phyloP scores from a whole-genome alignment of 2,329 filamentous ascomycete species.

The Dothistroma septosporum region DNA sequence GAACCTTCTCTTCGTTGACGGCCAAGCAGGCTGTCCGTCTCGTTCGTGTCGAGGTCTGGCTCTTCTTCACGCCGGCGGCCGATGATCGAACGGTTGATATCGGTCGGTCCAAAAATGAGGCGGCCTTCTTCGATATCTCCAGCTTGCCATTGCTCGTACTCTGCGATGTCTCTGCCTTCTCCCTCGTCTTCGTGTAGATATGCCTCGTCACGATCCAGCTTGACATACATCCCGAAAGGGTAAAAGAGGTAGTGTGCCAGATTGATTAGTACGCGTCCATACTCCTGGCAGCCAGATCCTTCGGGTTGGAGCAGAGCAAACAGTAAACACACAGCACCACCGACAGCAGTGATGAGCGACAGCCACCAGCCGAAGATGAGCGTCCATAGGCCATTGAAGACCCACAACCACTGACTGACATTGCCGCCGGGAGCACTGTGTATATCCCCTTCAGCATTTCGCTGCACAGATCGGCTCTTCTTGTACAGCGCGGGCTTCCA shows the following conservation, averaged over 20 bases:
- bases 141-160: constrained; percentile 99
- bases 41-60: constrained; percentile 67
- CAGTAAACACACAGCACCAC: constrained; percentile 72
- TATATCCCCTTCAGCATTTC: constrained; percentile 92
- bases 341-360: constrained; percentile 67
- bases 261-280: constrained; percentile 79
- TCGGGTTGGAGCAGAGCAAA: constrained; percentile 64
- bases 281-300: constrained; percentile 76
- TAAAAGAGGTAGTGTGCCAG: constrained; percentile 86
- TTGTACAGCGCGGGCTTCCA: constrained; percentile 99
- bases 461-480: constrained; percentile 92
- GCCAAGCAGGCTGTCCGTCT: constrained; percentile 85
- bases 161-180: constrained; percentile 92
- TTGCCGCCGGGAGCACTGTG: constrained; percentile 87
- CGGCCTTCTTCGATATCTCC: constrained; percentile 93
- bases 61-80: constrained; percentile 83
- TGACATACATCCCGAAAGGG: constrained; percentile 94
- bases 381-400: constrained; percentile 90
- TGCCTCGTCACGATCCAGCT: constrained; percentile 86
- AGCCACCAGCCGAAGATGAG: constrained; percentile 96
- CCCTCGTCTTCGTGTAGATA: constrained; percentile 93
- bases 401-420: constrained; percentile 76
- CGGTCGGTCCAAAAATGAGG: constrained; percentile 84
- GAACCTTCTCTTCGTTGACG: constrained; percentile 36
- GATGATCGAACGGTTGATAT: constrained; percentile 68